Evolutionary conservation across 345 rosid species (phyloP).

Genomic region (Cardiospermum halicacabum): DNA sequence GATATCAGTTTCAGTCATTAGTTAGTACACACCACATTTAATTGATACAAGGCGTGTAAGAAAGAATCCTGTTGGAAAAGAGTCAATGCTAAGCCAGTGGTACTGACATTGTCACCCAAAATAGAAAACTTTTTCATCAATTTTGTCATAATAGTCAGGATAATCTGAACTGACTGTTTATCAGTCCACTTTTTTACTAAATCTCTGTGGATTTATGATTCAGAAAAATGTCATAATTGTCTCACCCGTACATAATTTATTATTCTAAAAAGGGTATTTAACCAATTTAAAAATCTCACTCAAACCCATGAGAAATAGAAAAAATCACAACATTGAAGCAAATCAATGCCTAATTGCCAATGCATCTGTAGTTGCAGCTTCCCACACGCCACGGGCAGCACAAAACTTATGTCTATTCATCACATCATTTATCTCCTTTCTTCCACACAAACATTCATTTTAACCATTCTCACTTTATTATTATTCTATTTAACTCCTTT

Average conservation of each 20-base stretch:
- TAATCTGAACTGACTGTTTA: no score
- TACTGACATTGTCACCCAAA: no score
- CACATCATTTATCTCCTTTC: slow-evolving; percentile 10
- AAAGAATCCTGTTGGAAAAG: no score
- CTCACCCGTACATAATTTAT: neutral
- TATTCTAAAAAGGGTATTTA: neutral
- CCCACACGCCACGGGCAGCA: slow-evolving; percentile 86
- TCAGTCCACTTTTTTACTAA: neutral
- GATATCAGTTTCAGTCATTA: no score
- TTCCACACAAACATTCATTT: neutral
- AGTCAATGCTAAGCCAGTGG: no score
- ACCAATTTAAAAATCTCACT: neutral
- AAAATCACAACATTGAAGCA: neutral
- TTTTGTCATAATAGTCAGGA: no score
- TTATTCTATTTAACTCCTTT: slow-evolving; percentile 10
- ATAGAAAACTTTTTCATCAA: no score
- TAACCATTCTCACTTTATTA: neutral
- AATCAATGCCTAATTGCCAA: neutral
- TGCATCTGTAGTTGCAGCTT: slow-evolving; percentile 17
- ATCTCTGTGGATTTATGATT: neutral
- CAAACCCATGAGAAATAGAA: neutral
- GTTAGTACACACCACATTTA: no score
- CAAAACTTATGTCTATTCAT: slow-evolving; percentile 66
- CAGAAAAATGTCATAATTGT: neutral
- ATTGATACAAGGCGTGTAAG: no score